Evolutionary conservation across 352 stramenopile genomes (phyloP).

Genomic region (Pythium insidiosum): DNA sequence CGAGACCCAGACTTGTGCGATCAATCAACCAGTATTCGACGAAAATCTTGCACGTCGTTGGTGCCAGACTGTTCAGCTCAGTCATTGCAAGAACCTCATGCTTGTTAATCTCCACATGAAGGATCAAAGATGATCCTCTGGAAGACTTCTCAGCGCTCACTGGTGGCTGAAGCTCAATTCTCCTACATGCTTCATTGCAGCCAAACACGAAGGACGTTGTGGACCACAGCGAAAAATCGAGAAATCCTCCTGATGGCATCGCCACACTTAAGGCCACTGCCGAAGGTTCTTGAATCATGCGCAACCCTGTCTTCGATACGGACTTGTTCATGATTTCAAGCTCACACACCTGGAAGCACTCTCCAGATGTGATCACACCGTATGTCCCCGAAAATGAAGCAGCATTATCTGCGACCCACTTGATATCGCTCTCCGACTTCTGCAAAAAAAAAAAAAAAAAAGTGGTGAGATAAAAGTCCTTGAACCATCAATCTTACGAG

Average conservation of each 20-base stretch:
- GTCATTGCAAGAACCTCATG: constrained; percentile 7
- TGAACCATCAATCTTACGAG: neutral
- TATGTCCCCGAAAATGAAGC: constrained; percentile 56
- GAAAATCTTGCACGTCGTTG: constrained; percentile 63
- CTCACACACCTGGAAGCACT: constrained; percentile 46
- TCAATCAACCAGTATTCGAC: constrained; percentile 84
- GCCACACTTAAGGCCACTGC: constrained; percentile 67
- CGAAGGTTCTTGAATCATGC: constrained; percentile 35
- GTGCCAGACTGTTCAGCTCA: constrained; percentile 22
- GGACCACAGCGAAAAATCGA: constrained; percentile 44
- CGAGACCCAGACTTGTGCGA: constrained; percentile 63
- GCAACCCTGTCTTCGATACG: constrained; percentile 16
- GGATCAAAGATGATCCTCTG: constrained; percentile 4
- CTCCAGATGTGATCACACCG: constrained; percentile 47
- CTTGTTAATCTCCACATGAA: constrained; percentile 16
- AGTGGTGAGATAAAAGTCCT: too few relatives aligned
- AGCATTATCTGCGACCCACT: constrained; percentile 53
- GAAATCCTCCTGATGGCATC: constrained; percentile 50
- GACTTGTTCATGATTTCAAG: constrained; percentile 58
- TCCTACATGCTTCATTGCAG: constrained; percentile 44
- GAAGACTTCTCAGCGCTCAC: neutral
- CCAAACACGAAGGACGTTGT: constrained; percentile 62
- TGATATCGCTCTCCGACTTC: constrained; percentile 61
- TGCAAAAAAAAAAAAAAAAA: constrained; percentile 6
- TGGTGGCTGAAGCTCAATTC: constrained; percentile 58